phyloP scores from a whole-genome alignment of 2,329 filamentous ascomycete genomes.

The Pseudonectria foliicola region DNA sequence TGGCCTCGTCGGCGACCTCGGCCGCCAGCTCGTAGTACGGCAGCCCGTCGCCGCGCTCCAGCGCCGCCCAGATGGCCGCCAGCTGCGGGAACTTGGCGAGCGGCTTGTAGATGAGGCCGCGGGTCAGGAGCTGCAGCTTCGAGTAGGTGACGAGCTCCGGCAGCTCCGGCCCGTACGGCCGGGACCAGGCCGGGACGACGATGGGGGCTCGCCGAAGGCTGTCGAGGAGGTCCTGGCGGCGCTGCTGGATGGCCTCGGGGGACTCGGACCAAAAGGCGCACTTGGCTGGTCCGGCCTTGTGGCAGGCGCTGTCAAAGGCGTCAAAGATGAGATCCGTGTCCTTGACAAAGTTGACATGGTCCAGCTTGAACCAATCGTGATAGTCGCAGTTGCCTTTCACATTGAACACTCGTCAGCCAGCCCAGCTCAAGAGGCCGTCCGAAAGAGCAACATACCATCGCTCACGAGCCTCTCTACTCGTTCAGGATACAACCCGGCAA shows the following conservation, averaged over 20 bases:
- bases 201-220: conserved; percentile 36
- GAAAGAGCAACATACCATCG: conserved; percentile 32
- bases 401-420: not conserved
- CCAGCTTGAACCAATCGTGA: conserved; percentile 43
- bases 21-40: conserved; percentile 33
- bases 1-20: conserved; percentile 1
- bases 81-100: conserved; percentile 34
- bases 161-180: conserved; percentile 28
- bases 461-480: conserved; percentile 43
- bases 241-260: conserved; percentile 30
- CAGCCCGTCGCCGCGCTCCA: conserved; percentile 37
- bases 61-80: conserved; percentile 34
- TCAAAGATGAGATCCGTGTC: conserved; percentile 48
- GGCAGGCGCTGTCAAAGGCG: conserved; percentile 47
- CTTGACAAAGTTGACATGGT: conserved; percentile 39
- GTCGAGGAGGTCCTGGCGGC: conserved; percentile 33
- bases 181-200: conserved; percentile 27
- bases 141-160: conserved; percentile 45
- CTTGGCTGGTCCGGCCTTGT: conserved; percentile 39
- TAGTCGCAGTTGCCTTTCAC: conserved; percentile 41
- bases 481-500: conserved; percentile 46
- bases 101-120: conserved; percentile 38
- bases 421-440: not conserved
- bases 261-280: conserved; percentile 38
- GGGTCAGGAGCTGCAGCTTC: conserved; percentile 36